Base-by-base conservation (phyloP, 495 filamentous ascomycete genomes). In the Hyaloscypha variabilis region DNA sequence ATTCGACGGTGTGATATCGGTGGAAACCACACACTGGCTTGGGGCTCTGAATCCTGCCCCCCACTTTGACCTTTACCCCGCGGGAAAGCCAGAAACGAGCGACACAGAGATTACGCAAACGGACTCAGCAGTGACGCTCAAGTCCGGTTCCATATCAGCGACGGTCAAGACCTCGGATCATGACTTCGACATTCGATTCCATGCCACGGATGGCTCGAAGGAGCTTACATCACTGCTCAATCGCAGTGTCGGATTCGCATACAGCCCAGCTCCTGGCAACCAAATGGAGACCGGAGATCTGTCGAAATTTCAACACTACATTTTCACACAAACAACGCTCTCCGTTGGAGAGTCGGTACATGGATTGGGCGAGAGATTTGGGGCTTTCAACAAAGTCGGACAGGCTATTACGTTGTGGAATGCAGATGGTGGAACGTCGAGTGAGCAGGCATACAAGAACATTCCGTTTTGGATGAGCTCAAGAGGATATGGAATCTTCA, bases 381-480 rank as follows among this genome's bases (percentile, higher is more conserved):
- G 88, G 0, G 82, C 85, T 1, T 88, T 90, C 62, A 86, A 87
- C 67, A 90, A 89, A 72, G 87, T 90, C 34, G 89, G 89, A 10
- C 88, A 91, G 72, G 79, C 77, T 5, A 78, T 92, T 2, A 81
- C 83, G 59, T 81, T 91, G 23, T 91, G 88, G 87, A 91, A 91
- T 63, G 85, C 86, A 34, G 89, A 92, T 67, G 89, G 89, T 2
- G 89, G 88, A 10, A 91, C 90, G 21, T 87, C 83, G 0, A 86
- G 82, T 21, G 88, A 91, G 58, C 81, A 90, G 64, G 87, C 88
- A 0, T 92, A 92, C 72, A 91, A 91, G 76, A 91, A 91, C 69
- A 79, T 91, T 8, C 84, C 87, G 2, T 91, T 91, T 73, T 91
- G 87, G 73, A 75, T 91, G 36, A 89, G 85, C 63, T 89, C 85